Percentiles rank a stretch among this genome's conserved stretches.
phyloP scores from a whole-genome alignment of 768 basidiomycete genomes.

The Termitomyces sp. region DNA sequence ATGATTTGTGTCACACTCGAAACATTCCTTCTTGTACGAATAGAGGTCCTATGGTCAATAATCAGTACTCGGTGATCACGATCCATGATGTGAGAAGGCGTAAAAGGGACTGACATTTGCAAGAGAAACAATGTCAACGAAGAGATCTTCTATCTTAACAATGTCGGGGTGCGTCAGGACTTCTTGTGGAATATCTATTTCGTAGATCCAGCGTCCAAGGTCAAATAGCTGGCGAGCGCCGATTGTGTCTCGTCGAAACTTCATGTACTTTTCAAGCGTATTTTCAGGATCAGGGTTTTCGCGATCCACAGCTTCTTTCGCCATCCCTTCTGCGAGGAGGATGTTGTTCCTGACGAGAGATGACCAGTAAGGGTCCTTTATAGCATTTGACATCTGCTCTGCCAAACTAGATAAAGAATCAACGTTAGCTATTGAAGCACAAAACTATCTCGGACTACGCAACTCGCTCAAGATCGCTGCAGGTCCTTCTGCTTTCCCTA shows the following conservation, averaged over 20 bases:
- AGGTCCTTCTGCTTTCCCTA: conserved; percentile 1
- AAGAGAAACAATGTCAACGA: too few species aligned
- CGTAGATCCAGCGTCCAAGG: conserved; percentile 4
- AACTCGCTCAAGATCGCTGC: conserved; percentile 3
- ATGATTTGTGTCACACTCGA: too few species aligned
- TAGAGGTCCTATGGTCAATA: too few species aligned
- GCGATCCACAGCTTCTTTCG: conserved; percentile 7
- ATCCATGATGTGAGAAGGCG: too few species aligned
- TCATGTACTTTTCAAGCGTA: conserved; percentile 4
- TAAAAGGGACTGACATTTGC: too few species aligned
- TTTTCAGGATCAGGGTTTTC: conserved; percentile 1
- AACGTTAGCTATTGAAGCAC: too few species aligned
- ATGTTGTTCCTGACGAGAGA: conserved; percentile 1
- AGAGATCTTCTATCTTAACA: neutral
- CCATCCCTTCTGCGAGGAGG: conserved; percentile 3
- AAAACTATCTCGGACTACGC: neutral
- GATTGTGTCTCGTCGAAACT: conserved; percentile 2
- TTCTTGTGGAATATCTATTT: neutral
- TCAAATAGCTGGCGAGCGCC: conserved; percentile 2
- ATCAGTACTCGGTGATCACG: too few species aligned
- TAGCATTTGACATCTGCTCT: too few species aligned
- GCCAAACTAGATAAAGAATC: too few species aligned
- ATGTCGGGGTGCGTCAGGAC: neutral
- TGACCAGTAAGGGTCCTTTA: neutral
- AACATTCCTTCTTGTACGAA: too few species aligned